phyloP scores from a whole-genome alignment of 306 rosid genomes.

The Cucumis cinereus region DNA sequence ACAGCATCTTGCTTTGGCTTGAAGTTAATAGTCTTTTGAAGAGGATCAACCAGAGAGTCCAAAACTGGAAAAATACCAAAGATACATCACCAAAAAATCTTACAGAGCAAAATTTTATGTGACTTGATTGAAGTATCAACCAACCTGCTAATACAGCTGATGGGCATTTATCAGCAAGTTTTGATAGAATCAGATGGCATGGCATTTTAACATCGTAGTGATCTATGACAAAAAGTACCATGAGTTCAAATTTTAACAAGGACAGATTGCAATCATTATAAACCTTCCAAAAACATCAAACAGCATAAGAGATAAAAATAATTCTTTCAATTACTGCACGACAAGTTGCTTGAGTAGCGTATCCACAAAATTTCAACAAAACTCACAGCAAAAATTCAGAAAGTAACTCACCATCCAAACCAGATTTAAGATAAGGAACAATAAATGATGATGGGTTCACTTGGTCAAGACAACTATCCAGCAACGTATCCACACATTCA shows the following conservation, averaged over 20 bases:
- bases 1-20: constrained; percentile 98
- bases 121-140: constrained; percentile 15
- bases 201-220: constrained; percentile 99
- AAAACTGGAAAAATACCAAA: constrained; percentile 44
- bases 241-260: neutral
- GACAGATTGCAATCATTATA: neutral
- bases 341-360: neutral
- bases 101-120: neutral
- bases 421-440: constrained; percentile 90
- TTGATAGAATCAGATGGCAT: constrained; percentile 94
- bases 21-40: constrained; percentile 86
- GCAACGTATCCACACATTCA: constrained; percentile 93
- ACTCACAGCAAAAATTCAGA: neutral
- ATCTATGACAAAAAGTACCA: constrained; percentile 33
- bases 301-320: neutral
- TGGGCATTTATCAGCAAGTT: constrained; percentile 93
- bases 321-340: neutral
- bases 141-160: constrained; percentile 90
- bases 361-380: neutral
- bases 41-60: constrained; percentile 98
- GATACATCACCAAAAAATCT: constrained; percentile 5
- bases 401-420: constrained; percentile 77
- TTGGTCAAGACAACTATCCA: constrained; percentile 98
- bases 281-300: neutral
- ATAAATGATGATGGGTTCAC: constrained; percentile 97